Evolutionary conservation across 2,329 filamentous ascomycete species (phyloP).

Genomic region (Hypoxylon sp.): DNA sequence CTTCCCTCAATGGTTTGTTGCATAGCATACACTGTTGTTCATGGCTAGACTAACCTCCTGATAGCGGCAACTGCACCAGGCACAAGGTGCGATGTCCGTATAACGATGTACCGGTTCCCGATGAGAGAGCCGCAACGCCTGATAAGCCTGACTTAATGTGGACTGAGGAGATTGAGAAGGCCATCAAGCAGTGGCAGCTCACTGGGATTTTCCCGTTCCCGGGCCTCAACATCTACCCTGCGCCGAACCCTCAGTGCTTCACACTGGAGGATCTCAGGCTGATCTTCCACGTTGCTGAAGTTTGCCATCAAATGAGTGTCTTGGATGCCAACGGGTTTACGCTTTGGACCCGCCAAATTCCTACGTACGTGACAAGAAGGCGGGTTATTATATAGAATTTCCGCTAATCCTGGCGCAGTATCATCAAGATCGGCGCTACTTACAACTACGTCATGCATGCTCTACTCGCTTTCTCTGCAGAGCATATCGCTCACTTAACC

Average conservation of each 20-base stretch:
- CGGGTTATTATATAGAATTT: conserved; percentile 21
- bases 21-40: not conserved
- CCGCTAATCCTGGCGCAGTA: conserved; percentile 62
- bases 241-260: conserved; percentile 77
- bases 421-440: conserved; percentile 83
- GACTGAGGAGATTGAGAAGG: conserved; percentile 85
- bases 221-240: conserved; percentile 80
- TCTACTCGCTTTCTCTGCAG: conserved; percentile 91
- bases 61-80: conserved; percentile 96
- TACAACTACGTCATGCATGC: conserved; percentile 95
- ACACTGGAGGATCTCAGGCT: conserved; percentile 84
- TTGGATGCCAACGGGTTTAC: conserved; percentile 86
- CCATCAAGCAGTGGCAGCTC: conserved; percentile 84
- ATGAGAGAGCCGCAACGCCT: conserved; percentile 70
- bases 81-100: conserved; percentile 99
- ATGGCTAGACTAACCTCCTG: conserved; percentile 23
- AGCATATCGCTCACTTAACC: conserved; percentile 90
- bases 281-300: conserved; percentile 88
- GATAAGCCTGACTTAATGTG: conserved; percentile 80
- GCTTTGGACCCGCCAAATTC: conserved; percentile 92
- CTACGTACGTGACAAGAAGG: conserved; percentile 72
- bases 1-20: conserved; percentile 90
- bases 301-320: conserved; percentile 83
- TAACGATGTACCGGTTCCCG: conserved; percentile 83
- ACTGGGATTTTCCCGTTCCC: conserved; percentile 89